Evolutionary conservation across 2,329 filamentous ascomycete species (phyloP).

Genomic region (Aspergillus sp.): DNA sequence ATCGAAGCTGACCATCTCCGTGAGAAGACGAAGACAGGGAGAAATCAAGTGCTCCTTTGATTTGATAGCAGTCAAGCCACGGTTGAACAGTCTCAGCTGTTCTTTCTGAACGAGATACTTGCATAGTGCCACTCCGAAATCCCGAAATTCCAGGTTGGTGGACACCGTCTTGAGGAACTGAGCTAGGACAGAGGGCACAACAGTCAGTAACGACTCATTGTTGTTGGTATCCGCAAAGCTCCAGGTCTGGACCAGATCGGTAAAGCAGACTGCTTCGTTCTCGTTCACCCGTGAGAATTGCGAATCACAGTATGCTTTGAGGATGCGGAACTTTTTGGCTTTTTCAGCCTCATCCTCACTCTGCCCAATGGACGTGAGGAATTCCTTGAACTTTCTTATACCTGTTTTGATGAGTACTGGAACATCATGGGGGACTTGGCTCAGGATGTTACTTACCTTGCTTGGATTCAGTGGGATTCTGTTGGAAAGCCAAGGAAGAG

Average conservation of each 20-base stretch:
- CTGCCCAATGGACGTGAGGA: constrained; percentile 43
- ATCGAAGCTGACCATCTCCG: constrained; percentile 82
- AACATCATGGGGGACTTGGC: not conserved
- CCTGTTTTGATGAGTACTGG: constrained; percentile 29
- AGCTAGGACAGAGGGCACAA: constrained; percentile 77
- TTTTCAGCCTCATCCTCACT: constrained; percentile 40
- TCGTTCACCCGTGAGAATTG: constrained; percentile 55
- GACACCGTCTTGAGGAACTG: constrained; percentile 80
- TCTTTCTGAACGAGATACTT: constrained; percentile 78
- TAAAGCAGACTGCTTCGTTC: constrained; percentile 63
- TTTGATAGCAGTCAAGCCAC: constrained; percentile 76
- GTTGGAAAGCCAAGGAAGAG: constrained; percentile 69
- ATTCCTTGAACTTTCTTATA: constrained; percentile 48
- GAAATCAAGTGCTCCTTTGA: constrained; percentile 86
- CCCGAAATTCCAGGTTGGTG: constrained; percentile 69
- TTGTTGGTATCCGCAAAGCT: constrained; percentile 76
- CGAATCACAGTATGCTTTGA: constrained; percentile 54
- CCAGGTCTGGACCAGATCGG: constrained; percentile 86
- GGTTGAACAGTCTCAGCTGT: constrained; percentile 77
- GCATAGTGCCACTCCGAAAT: constrained; percentile 75
- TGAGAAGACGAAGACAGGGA: constrained; percentile 80
- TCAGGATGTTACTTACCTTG: constrained; percentile 57
- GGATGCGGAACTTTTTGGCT: constrained; percentile 43
- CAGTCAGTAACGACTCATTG: constrained; percentile 78
- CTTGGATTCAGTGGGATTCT: constrained; percentile 61